Evolutionary conservation across 2,329 filamentous ascomycete species (phyloP).

Genomic region (Claviceps monticola): DNA sequence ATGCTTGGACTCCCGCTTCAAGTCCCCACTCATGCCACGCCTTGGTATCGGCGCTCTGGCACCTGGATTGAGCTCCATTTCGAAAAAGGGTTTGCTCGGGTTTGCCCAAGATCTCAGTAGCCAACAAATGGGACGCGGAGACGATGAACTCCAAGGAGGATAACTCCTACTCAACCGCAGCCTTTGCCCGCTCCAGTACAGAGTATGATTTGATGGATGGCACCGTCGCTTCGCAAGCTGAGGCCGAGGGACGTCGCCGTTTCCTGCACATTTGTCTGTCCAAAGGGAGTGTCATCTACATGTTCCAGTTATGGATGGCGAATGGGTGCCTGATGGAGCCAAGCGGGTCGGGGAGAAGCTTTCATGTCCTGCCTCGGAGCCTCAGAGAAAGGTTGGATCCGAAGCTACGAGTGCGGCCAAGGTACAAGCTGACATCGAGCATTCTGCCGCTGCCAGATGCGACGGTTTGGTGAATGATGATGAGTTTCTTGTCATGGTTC

Average conservation of each 20-base stretch:
- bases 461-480: slow-evolving; percentile 3
- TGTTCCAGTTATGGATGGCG: not conserved
- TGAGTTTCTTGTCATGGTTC: slow-evolving; percentile 1
- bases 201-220: not conserved
- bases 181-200: not conserved
- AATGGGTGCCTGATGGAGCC: not conserved
- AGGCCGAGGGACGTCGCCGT: not conserved
- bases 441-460: slow-evolving; percentile 1
- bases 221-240: not conserved
- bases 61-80: not conserved
- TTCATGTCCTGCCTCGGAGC: not conserved
- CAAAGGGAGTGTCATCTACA: not conserved
- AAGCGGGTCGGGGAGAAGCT: not conserved
- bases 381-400: not conserved
- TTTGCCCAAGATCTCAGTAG: not conserved
- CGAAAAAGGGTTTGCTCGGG: not conserved
- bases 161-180: not conserved
- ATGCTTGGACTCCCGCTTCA: slow-evolving; percentile 11
- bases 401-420: not conserved
- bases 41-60: not conserved
- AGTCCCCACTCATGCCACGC: slow-evolving; percentile 9
- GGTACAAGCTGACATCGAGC: not conserved
- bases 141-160: slow-evolving; percentile 3
- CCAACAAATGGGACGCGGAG: not conserved
- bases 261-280: not conserved